These are phyloP conservation scores for Gigaspora rosea DNA, from an alignment of 192 early-diverging fungal genomes.

Conservation along the genomic window DNA sequence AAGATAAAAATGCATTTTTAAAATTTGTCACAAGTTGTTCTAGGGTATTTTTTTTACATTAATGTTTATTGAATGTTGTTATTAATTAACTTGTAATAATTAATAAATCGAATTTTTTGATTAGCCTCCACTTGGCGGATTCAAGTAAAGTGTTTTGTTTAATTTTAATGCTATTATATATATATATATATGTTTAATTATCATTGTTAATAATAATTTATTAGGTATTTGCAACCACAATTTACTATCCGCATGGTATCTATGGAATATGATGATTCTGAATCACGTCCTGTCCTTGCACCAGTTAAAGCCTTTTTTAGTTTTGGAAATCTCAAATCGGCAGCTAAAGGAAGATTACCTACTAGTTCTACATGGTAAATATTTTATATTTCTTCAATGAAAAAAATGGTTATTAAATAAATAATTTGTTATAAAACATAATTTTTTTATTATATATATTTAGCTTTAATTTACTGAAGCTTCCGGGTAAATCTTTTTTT, in stretches of 20 bases:
- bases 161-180: neutral
- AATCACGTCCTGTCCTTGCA: neutral
- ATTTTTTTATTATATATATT: neutral
- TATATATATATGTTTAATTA: neutral
- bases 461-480: slow-evolving; percentile 20
- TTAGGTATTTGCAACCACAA: slow-evolving; percentile 44
- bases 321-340: neutral
- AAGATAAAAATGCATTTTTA: slow-evolving; percentile 65
- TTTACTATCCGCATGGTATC: slow-evolving; percentile 59
- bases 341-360: slow-evolving; percentile 5
- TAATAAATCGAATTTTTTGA: neutral
- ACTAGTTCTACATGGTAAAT: slow-evolving; percentile 18
- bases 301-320: slow-evolving; percentile 18
- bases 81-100: neutral
- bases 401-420: neutral
- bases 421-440: neutral
- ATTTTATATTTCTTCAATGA: neutral
- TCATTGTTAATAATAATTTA: neutral
- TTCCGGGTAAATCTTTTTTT: neutral
- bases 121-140: slow-evolving; percentile 65
- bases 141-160: slow-evolving; percentile 40
- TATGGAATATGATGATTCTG: neutral
- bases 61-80: neutral
- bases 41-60: slow-evolving; percentile 55
- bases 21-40: slow-evolving; percentile 80